These are phyloP conservation scores for Fusarium succisae DNA, from an alignment of 2,329 filamentous ascomycete species.

Conservation along the genomic window DNA sequence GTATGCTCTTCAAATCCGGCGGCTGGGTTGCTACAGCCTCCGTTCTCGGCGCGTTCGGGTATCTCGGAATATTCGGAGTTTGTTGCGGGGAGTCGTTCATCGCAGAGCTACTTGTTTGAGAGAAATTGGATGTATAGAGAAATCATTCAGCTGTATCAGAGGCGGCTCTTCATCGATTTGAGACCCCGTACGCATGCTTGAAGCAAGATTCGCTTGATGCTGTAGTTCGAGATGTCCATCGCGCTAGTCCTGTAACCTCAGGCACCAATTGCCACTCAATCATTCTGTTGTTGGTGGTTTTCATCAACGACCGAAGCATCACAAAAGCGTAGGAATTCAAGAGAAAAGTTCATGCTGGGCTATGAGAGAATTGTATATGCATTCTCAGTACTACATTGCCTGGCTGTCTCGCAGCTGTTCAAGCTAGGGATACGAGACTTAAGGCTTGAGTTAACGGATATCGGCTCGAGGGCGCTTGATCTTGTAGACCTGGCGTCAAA, in stretches of 20 bases:
- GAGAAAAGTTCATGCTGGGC: no score
- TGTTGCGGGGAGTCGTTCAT: neutral
- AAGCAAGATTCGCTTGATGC: neutral
- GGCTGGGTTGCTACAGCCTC: neutral
- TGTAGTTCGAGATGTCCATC: neutral
- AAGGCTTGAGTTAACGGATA: neutral
- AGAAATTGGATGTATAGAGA: fast-evolving
- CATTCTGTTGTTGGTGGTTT: neutral
- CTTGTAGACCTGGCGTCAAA: no score
- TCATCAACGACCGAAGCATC: neutral
- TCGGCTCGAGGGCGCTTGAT: neutral
- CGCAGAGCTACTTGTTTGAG: neutral
- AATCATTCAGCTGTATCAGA: neutral
- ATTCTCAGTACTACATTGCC: neutral
- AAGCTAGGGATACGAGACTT: neutral
- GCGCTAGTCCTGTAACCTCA: neutral
- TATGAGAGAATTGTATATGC: neutral
- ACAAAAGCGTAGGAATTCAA: fast-evolving
- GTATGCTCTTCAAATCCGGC: neutral
- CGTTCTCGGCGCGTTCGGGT: neutral
- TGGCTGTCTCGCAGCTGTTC: neutral
- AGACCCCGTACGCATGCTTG: no score
- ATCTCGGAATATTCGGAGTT: neutral
- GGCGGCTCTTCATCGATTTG: neutral
- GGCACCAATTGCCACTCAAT: neutral